These are phyloP conservation scores for Asclepias syriaca DNA, from an alignment of 257 asterid species.

Conservation along the genomic window DNA sequence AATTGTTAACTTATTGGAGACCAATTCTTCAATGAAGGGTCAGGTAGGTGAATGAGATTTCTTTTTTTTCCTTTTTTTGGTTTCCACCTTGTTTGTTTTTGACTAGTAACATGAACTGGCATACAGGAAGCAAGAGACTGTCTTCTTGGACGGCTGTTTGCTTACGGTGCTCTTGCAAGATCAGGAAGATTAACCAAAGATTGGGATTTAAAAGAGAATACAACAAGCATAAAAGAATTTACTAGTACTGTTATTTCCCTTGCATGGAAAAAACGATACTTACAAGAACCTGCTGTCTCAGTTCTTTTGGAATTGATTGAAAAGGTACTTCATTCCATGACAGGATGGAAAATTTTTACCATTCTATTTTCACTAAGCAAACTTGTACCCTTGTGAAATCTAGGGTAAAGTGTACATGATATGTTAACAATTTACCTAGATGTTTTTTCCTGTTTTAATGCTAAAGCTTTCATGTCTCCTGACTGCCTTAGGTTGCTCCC, in stretches of 20 bases:
- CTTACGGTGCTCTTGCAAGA: conserved; percentile 93
- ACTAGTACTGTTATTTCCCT: conserved; percentile 53
- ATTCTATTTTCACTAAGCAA: background rate
- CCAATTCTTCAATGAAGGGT: conserved; percentile 91
- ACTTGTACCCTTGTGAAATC: background rate
- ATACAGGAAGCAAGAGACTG: conserved; percentile 78
- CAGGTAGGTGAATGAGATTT: conserved; percentile 55
- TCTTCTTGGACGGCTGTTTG: conserved; percentile 84
- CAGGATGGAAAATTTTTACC: background rate
- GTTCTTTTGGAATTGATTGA: conserved; percentile 72
- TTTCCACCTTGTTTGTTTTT: conserved; percentile 8
- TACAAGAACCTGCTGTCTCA: conserved; percentile 86
- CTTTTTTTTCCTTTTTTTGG: background rate
- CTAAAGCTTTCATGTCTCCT: background rate
- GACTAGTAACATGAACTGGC: conserved; percentile 19
- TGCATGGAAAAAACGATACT: conserved; percentile 78
- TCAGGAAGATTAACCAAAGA: conserved; percentile 81
- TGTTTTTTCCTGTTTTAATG: background rate
- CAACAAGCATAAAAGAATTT: conserved; percentile 60
- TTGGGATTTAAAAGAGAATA: conserved; percentile 41
- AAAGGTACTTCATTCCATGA: conserved; percentile 44
- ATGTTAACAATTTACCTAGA: background rate
- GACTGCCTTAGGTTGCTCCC: background rate
- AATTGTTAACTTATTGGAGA: conserved; percentile 65
- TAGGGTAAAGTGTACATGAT: too few species aligned